Percentiles rank a stretch among this genome's conserved stretches.
These are phyloP conservation scores for Arctium minus DNA, from an alignment of 129 eudicot genomes.

Conservation along the genomic window DNA sequence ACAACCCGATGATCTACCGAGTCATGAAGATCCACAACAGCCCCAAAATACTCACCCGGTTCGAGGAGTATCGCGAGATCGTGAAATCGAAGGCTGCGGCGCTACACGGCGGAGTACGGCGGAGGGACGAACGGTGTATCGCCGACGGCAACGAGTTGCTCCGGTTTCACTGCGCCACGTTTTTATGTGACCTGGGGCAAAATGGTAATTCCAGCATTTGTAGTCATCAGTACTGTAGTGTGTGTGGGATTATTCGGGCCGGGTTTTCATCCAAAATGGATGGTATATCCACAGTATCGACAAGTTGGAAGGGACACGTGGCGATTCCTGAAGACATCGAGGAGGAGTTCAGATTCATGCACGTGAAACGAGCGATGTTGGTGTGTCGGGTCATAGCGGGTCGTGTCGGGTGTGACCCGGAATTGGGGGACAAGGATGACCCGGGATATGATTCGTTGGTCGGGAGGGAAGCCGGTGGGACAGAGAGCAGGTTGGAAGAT, in stretches of 20 bases:
- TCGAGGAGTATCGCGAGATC: conserved; percentile 74
- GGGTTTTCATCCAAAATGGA: conserved; percentile 88
- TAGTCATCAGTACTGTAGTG: conserved; percentile 68
- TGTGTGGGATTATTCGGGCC: conserved; percentile 68
- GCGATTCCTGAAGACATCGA: conserved; percentile 78
- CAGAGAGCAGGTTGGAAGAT: conserved; percentile 40
- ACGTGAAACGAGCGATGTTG: conserved; percentile 81
- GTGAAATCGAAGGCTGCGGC: conserved; percentile 57
- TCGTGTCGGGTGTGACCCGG: conserved; percentile 80
- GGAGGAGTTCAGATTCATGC: conserved; percentile 78
- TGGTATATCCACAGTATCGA: conserved; percentile 71
- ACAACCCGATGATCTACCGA: conserved; percentile 49
- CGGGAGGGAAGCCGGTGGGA: conserved; percentile 46
- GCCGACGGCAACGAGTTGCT: conserved; percentile 93
- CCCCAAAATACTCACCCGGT: conserved; percentile 47
- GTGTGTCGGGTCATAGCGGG: conserved; percentile 91
- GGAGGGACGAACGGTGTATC: conserved; percentile 60
- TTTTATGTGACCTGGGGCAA: conserved; percentile 67
- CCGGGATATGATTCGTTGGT: conserved; percentile 78
- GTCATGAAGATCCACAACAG: conserved; percentile 78
- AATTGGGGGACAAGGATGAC: conserved; percentile 55
- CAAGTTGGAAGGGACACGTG: conserved; percentile 82
- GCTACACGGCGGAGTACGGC: conserved; percentile 25
- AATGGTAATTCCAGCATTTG: conserved; percentile 72
- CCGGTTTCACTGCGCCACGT: conserved; percentile 81